Percentiles rank a stretch among this genome's conserved stretches.
Conservation (phyloP, 257 asterid genomes). For the Petrea volubilis region DNA sequence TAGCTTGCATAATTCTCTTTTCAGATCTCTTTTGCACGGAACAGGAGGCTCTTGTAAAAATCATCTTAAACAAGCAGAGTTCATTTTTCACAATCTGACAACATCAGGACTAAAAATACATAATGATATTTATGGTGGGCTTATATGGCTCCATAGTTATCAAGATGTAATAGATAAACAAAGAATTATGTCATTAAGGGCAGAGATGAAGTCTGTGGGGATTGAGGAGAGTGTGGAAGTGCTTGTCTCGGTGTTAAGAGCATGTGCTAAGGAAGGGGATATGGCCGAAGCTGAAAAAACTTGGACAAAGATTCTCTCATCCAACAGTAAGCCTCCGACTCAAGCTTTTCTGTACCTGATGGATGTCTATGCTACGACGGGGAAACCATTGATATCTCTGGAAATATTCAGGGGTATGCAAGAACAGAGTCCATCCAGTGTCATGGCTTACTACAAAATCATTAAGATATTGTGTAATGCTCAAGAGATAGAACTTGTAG, state of each 20-base stretch:
- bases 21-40: conserved; percentile 70
- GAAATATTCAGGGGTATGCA: conserved; percentile 63
- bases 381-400: conserved; percentile 63
- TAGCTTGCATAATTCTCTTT: conserved; percentile 84
- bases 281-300: conserved; percentile 67
- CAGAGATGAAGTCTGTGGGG: conserved; percentile 62
- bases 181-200: conserved; percentile 61
- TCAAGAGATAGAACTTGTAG: conserved; percentile 59
- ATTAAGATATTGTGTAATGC: conserved; percentile 67
- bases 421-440: conserved; percentile 42
- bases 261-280: conserved; percentile 81
- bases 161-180: conserved; percentile 76
- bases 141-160: conserved; percentile 90
- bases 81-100: conserved; percentile 68
- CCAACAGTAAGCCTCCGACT: conserved; percentile 44
- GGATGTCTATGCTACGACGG: conserved; percentile 70
- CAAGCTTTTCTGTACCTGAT: conserved; percentile 72
- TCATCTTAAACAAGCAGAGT: conserved; percentile 84
- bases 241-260: conserved; percentile 71
- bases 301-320: conserved; percentile 58
- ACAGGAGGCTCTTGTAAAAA: conserved; percentile 52
- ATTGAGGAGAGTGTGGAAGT: conserved; percentile 62
- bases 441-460: conserved; percentile 65
- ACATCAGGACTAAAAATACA: conserved; percentile 64
- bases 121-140: conserved; percentile 72